Evolutionary conservation across 192 early-diverging fungal genomes (phyloP).

Genomic region (Linnemannia schmuckeri): DNA sequence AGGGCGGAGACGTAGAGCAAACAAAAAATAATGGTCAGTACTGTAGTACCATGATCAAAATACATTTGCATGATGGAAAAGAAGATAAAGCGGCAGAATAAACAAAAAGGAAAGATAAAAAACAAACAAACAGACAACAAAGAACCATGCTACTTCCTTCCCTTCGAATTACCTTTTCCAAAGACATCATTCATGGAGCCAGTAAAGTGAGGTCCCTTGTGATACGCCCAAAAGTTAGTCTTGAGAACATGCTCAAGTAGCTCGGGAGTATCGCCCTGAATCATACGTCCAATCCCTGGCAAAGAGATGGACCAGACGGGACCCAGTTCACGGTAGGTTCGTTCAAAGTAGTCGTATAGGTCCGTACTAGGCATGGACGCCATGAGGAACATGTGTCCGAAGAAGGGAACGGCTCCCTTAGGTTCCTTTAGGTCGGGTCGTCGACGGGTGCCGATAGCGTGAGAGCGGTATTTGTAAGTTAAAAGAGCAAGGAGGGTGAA

Average conservation of each 20-base stretch:
- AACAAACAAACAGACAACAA: not conserved
- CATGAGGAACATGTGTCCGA: slow-evolving; percentile 6
- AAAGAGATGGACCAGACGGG: not conserved
- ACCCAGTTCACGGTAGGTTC: not conserved
- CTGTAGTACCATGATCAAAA: not conserved
- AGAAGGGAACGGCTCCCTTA: not conserved
- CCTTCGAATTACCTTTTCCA: not conserved
- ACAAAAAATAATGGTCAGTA: not conserved
- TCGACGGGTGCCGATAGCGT: not conserved
- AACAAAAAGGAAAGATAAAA: not conserved
- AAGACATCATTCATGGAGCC: not conserved
- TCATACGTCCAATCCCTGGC: not conserved
- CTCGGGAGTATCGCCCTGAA: not conserved
- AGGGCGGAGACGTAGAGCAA: not conserved
- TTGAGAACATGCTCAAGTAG: not conserved
- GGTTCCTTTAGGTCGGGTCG: not conserved
- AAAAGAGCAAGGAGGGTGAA: not conserved
- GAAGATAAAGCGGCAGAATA: not conserved
- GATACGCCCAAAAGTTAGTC: slow-evolving; percentile 1
- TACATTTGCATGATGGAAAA: not conserved
- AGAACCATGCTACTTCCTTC: not conserved
- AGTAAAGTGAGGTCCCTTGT: not conserved
- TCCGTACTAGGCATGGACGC: not conserved
- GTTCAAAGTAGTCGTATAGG: not conserved
- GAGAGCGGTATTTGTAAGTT: not conserved